These are phyloP conservation scores for Malus asiatica DNA, from an alignment of 306 rosid genomes.

Conservation along the genomic window DNA sequence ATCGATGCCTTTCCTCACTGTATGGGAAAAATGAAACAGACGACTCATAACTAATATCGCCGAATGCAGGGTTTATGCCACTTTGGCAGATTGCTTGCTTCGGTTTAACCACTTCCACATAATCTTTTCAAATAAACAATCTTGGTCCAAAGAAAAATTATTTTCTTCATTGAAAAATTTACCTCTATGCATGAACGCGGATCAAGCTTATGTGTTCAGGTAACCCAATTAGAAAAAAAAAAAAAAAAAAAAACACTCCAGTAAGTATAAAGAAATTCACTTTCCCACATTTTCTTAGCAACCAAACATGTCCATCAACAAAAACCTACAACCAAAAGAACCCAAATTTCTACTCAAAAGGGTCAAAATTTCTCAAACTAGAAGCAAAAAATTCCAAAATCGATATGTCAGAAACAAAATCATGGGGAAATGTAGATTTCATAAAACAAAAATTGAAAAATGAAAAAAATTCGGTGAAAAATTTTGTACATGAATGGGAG, in stretches of 20 bases:
- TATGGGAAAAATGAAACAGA: not conserved
- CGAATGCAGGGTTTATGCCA: not conserved
- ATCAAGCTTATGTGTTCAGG: not conserved
- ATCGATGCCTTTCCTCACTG: not conserved
- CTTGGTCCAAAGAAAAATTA: not conserved
- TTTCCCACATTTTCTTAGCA: not conserved
- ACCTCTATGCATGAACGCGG: not conserved
- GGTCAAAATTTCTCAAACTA: too few species aligned
- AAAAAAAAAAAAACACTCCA: not conserved
- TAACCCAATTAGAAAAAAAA: not conserved
- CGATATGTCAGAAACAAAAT: not conserved
- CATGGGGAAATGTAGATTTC: not conserved
- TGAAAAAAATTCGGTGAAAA: not conserved
- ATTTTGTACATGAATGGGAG: slow-evolving; percentile 30
- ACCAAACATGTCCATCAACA: not conserved
- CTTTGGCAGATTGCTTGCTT: not conserved
- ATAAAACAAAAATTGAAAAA: not conserved
- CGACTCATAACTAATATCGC: not conserved
- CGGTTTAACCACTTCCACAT: not conserved
- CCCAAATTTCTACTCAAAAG: not conserved
- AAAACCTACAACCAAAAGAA: not conserved
- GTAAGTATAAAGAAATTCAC: not conserved
- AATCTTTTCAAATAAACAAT: not conserved
- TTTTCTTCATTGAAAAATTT: not conserved
- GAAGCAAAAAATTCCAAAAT: not conserved